A percentile compares a stretch with the other conserved stretches of the same genome.
Conservation (phyloP, 345 rosid species). For the Kernera saxatilis region DNA sequence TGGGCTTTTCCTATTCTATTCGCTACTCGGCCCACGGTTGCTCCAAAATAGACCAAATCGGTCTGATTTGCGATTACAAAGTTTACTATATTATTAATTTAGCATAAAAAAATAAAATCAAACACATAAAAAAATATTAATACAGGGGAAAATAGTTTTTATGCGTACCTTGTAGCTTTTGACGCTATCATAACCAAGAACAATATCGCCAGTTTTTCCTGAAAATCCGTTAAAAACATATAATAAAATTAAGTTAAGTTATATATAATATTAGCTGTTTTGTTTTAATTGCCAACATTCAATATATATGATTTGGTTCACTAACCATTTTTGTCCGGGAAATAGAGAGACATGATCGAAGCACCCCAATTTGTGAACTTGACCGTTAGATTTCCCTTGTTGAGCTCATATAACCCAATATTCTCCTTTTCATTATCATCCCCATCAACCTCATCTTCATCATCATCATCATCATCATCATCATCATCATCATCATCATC, state of each 20-base stretch:
- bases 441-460: constrained; percentile 27
- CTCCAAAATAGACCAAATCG: constrained; percentile 55
- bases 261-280: background rate
- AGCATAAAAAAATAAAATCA: background rate
- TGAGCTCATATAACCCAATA: constrained; percentile 58
- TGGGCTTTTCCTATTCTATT: constrained; percentile 71
- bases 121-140: background rate
- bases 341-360: constrained; percentile 52
- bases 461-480: constrained; percentile 5
- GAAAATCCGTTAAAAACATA: constrained; percentile 18
- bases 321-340: constrained; percentile 86
- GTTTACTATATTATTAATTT: background rate
- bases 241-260: background rate
- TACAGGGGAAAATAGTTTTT: background rate
- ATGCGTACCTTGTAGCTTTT: constrained; percentile 51
- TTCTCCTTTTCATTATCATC: constrained; percentile 26
- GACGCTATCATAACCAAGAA: constrained; percentile 68
- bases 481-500: constrained; percentile 1
- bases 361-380: constrained; percentile 91
- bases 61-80: constrained; percentile 38
- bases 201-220: constrained; percentile 71
- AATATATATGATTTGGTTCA: background rate
- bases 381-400: constrained; percentile 57
- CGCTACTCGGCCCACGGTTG: constrained; percentile 80
- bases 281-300: background rate